Evolutionary conservation across 768 basidiomycete species (phyloP).

Genomic region (Tylopilus subfusipes): DNA sequence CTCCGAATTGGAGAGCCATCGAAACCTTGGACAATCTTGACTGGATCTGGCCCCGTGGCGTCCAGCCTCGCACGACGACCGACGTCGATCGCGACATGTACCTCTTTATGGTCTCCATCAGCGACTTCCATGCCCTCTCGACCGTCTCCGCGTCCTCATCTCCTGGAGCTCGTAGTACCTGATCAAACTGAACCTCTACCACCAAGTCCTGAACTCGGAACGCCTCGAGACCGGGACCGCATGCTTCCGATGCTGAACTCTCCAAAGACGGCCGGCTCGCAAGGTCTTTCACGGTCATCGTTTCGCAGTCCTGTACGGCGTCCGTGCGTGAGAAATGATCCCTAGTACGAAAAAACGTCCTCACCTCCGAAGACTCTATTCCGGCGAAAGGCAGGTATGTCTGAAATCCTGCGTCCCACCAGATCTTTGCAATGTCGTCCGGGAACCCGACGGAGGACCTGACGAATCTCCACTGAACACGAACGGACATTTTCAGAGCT

Average conservation of each 20-base stretch:
- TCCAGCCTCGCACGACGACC: neutral
- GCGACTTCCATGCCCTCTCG: neutral
- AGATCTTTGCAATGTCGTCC: too few species aligned
- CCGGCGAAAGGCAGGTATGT: too few species aligned
- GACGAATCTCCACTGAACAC: too few species aligned
- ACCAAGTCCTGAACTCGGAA: neutral
- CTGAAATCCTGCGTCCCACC: too few species aligned
- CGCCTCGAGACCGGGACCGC: neutral
- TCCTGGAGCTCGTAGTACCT: neutral
- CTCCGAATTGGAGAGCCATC: neutral
- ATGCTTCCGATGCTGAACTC: neutral
- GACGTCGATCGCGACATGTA: neutral
- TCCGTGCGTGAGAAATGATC: too few species aligned
- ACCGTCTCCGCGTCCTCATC: fast-evolving
- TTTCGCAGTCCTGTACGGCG: too few species aligned
- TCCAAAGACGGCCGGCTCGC: neutral
- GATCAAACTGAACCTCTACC: neutral
- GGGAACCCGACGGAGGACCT: too few species aligned
- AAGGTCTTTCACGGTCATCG: too few species aligned
- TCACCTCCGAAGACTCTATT: too few species aligned
- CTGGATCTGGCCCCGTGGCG: too few species aligned
- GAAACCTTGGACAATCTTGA: neutral
- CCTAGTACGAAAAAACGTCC: too few species aligned
- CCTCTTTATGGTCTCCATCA: neutral
- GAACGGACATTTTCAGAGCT: too few species aligned